Conservation (phyloP, 352 stramenopile genomes). For the Phytophthora palmivora region DNA sequence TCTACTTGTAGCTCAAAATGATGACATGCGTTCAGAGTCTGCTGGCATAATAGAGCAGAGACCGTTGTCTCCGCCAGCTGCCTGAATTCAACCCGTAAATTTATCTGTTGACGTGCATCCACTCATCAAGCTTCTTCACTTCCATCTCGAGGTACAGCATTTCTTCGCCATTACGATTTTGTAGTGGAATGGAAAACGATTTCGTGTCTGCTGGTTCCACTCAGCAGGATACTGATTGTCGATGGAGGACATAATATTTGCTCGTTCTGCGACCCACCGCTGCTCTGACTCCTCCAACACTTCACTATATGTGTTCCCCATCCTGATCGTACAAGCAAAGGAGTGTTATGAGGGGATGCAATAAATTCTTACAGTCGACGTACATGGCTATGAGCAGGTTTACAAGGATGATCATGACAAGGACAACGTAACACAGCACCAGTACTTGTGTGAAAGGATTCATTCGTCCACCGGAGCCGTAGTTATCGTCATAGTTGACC, state of each 20-base stretch:
- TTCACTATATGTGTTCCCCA: slow-evolving; percentile 72
- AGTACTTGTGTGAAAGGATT: slow-evolving; percentile 56
- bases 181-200: slow-evolving; percentile 50
- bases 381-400: slow-evolving; percentile 77
- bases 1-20: background rate
- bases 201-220: slow-evolving; percentile 44
- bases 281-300: slow-evolving; percentile 69
- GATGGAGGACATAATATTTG: slow-evolving; percentile 73
- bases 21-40: background rate
- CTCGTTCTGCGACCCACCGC: slow-evolving; percentile 65
- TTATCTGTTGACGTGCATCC: slow-evolving; percentile 37
- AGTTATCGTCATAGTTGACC: slow-evolving; percentile 71
- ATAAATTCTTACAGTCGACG: background rate
- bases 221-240: slow-evolving; percentile 52
- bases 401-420: slow-evolving; percentile 72
- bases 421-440: slow-evolving; percentile 66
- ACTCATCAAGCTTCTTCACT: slow-evolving; percentile 52
- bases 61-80: slow-evolving; percentile 27
- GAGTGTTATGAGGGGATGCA: background rate
- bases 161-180: slow-evolving; percentile 42
- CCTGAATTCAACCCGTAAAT: slow-evolving; percentile 6
- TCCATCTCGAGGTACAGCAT: slow-evolving; percentile 60
- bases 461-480: slow-evolving; percentile 47
- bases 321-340: slow-evolving; percentile 32
- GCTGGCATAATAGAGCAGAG: slow-evolving; percentile 1